These are phyloP conservation scores for Aegilops longissima DNA, from an alignment of 176 grass and related monocot genomes.

Conservation along the genomic window DNA sequence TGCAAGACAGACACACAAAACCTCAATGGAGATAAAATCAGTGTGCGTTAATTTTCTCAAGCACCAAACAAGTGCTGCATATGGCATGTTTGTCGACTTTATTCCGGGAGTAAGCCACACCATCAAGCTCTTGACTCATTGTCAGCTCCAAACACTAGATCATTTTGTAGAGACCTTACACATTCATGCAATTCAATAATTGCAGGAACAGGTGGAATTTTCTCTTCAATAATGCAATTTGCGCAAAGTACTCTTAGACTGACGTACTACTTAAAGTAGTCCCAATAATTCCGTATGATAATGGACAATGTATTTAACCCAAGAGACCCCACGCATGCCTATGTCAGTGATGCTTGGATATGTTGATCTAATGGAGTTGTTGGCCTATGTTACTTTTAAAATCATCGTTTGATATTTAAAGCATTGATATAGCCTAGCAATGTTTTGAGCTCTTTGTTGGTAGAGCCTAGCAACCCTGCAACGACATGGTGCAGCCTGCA, in stretches of 20 bases:
- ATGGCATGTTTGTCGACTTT: not conserved
- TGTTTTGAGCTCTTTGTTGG: not conserved
- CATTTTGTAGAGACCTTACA: not conserved
- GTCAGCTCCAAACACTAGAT: not conserved
- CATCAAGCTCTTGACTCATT: not conserved
- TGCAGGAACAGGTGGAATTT: not conserved
- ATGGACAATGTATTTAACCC: not conserved
- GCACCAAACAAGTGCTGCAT: not conserved
- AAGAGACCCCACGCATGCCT: not conserved
- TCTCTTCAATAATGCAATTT: not conserved
- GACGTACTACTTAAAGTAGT: not conserved
- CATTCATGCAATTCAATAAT: not conserved
- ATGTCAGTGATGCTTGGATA: not conserved
- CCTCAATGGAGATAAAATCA: not conserved
- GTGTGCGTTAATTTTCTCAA: not conserved
- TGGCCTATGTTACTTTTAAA: not conserved
- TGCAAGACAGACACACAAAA: not conserved
- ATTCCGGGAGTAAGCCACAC: not conserved
- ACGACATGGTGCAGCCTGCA: not conserved
- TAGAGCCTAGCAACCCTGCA: not conserved
- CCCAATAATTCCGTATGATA: slow-evolving; percentile 17
- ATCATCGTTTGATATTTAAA: not conserved
- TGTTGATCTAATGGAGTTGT: not conserved
- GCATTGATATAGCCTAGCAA: too few species aligned
- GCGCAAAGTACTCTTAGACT: not conserved